These are phyloP conservation scores for Tetrapyrgos nigripes DNA, from an alignment of 1,284 basidiomycete species.

Conservation along the genomic window DNA sequence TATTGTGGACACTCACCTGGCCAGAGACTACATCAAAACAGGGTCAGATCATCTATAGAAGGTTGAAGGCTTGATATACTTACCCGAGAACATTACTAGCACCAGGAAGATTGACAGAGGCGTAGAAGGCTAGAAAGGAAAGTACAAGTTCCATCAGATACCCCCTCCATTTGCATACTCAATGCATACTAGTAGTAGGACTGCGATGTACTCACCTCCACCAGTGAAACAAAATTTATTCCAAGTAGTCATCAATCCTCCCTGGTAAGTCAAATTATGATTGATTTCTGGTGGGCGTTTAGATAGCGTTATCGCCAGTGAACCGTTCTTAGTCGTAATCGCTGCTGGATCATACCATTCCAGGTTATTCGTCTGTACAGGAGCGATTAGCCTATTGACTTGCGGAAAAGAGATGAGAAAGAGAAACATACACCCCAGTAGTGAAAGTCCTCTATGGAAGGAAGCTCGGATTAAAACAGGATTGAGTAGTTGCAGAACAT, in stretches of 20 bases:
- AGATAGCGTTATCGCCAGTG: constrained; percentile 67
- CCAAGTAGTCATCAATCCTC: constrained; percentile 52
- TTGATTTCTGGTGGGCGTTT: constrained; percentile 48
- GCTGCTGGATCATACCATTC: constrained; percentile 55
- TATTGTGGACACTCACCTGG: neutral
- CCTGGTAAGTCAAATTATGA: constrained; percentile 68
- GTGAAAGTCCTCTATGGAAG: constrained; percentile 36
- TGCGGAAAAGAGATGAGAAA: neutral
- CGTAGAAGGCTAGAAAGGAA: constrained; percentile 33
- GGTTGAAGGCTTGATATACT: constrained; percentile 3
- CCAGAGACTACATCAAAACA: neutral
- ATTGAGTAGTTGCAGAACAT: constrained; percentile 51
- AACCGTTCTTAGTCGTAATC: constrained; percentile 65
- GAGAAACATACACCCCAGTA: constrained; percentile 34
- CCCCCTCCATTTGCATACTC: constrained; percentile 51
- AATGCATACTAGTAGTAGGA: constrained; percentile 75
- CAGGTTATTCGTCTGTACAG: constrained; percentile 51
- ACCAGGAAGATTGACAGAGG: constrained; percentile 67
- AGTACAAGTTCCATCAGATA: constrained; percentile 42
- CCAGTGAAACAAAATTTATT: constrained; percentile 85
- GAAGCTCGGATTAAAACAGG: neutral
- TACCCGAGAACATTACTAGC: constrained; percentile 34
- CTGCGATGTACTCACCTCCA: constrained; percentile 66
- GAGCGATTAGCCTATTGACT: neutral
- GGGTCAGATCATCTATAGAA: neutral